phyloP scores from a whole-genome alignment of 768 basidiomycete genomes.

The Hericium rajendrae region DNA sequence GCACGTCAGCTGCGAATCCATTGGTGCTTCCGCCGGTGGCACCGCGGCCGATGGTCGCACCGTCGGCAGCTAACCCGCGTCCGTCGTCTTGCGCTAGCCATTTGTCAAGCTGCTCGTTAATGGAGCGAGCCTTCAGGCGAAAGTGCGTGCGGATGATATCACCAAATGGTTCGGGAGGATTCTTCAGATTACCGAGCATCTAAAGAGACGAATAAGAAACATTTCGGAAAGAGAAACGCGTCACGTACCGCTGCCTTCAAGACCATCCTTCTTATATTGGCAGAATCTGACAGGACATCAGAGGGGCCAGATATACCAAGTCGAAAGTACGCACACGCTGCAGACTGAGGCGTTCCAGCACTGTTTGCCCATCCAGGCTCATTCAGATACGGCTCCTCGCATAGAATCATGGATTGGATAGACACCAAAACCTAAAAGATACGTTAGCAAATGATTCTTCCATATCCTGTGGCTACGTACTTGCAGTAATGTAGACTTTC shows the following conservation, averaged over 20 bases:
- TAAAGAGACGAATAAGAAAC: conserved; percentile 19
- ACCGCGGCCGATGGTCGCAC: conserved; percentile 30
- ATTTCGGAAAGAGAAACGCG: not conserved
- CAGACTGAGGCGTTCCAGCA: conserved; percentile 65
- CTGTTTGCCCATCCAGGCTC: conserved; percentile 82
- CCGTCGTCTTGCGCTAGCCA: conserved; percentile 78
- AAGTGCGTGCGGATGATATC: conserved; percentile 90
- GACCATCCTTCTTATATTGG: conserved; percentile 89
- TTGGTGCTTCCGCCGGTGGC: conserved; percentile 40
- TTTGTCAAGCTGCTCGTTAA: conserved; percentile 64
- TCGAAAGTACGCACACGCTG: conserved; percentile 43
- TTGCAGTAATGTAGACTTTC: conserved; percentile 84
- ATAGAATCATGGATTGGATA: conserved; percentile 94
- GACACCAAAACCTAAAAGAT: conserved; percentile 67
- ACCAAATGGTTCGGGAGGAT: conserved; percentile 75
- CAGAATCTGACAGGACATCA: conserved; percentile 51
- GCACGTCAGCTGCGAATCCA: conserved; percentile 59
- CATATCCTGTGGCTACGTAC: conserved; percentile 25
- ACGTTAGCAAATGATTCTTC: not conserved
- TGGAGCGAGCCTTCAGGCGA: conserved; percentile 66
- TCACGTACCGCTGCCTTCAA: conserved; percentile 70
- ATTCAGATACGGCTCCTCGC: conserved; percentile 88
- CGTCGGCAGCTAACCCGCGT: conserved; percentile 43
- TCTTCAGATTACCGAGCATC: conserved; percentile 81
- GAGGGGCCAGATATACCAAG: conserved; percentile 1